Percentiles rank a stretch among this genome's conserved stretches.
phyloP scores from a whole-genome alignment of 2,329 filamentous ascomycete genomes.

The Pyrenophora tritici-repentis region DNA sequence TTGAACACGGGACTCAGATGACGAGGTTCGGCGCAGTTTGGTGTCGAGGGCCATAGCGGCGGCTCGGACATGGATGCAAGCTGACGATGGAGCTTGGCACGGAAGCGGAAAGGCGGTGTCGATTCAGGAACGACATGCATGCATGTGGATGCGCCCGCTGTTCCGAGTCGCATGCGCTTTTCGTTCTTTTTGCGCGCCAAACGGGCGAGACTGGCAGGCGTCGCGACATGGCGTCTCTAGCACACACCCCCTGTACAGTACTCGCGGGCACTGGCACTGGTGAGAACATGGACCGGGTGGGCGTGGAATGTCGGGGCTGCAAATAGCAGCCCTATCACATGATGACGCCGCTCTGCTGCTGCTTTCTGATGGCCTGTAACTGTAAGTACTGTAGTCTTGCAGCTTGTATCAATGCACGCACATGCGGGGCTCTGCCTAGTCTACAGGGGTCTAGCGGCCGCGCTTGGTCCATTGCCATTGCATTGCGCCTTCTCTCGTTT shows the following conservation, averaged over 20 bases:
- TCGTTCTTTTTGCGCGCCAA: constrained; percentile 6
- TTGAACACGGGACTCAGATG: not conserved
- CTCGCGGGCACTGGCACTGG: no score
- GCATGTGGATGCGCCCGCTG: constrained; percentile 8
- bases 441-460: constrained; percentile 11
- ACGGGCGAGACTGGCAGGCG: not conserved
- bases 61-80: constrained; percentile 3
- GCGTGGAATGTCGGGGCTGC: not conserved
- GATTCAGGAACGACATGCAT: constrained; percentile 17
- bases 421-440: constrained; percentile 18
- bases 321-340: constrained; percentile 8
- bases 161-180: constrained; percentile 9
- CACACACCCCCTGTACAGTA: no score
- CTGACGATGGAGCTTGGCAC: constrained; percentile 13
- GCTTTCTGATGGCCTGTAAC: no score
- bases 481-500: constrained; percentile 24
- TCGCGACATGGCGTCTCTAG: no score
- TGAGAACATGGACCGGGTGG: not conserved
- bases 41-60: not conserved
- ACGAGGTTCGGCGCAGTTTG: not conserved
- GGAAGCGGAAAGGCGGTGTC: constrained; percentile 7
- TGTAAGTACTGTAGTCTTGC: not conserved
- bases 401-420: not conserved
- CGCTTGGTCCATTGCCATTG: constrained; percentile 9
- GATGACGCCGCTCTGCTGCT: not conserved